Evolutionary conservation across 116 monocot genomes (phyloP), one percentile per base, ranked within the genome.

Genomic region (Trichopus zeylanicus): DNA sequence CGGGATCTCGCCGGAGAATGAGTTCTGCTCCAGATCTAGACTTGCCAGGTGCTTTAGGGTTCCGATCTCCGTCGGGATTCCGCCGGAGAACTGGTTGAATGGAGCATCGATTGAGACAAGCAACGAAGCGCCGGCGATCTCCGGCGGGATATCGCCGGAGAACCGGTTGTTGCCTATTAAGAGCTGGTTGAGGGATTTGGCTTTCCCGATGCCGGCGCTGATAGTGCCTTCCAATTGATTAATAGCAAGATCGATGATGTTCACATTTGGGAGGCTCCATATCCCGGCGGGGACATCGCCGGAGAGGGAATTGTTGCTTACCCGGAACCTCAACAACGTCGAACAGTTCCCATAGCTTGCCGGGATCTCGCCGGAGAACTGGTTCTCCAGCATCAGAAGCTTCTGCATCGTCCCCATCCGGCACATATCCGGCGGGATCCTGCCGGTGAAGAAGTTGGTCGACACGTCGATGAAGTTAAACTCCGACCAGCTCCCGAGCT

Each of bases 341-440:
- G 23, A 53, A 51, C 92, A 93, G 10, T 55, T 74, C 8, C 59
- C 88, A 49, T 88, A 93, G 48, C 57, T 79, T 26, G 73, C 74
- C n/a, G 92, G 92, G 37, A 93, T 84, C 55, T 64, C 81, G 7
- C 92, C 92, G 54, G 79, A 55, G 76, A 93, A 85, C 2, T 74
- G 62, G 69, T 93, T 93, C 70, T 88, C 76, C 9, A 93, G 74
- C 33, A 93, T 59, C 22, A 84, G 72, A 38, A 88, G 76, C 67
- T 59, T 79, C 51, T n/a, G 51, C 92, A 92, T 87, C 52, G 63
- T 79, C 21, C 87, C 79, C 60, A 29, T 67, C 55, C 34, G 63
- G 76, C 92, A 92, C 92, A 92, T 92, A 48, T 74, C 64, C 24
- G 92, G 84, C 34, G 92, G 92, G 33, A 93, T 93, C 61, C 54